Evolutionary conservation across 495 filamentous ascomycete genomes (phyloP).

Genomic region (Aspergillus sclerotiicarbonarius): DNA sequence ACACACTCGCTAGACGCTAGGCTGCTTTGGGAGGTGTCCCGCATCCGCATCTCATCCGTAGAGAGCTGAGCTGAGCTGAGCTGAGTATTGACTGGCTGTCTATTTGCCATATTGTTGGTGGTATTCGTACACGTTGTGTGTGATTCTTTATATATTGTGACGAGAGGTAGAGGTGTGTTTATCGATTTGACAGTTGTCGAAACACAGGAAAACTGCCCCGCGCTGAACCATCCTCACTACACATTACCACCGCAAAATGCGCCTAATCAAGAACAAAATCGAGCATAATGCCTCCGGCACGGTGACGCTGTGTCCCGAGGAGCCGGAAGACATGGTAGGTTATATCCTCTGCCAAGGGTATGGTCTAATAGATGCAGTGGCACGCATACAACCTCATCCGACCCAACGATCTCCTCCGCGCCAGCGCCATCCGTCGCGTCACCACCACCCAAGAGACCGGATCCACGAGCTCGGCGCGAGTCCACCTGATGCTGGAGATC

Average conservation of each 20-base stretch:
- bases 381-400: conserved; percentile 94
- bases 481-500: conserved; percentile 77
- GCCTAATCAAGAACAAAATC: conserved; percentile 69
- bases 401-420: conserved; percentile 72
- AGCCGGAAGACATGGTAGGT: conserved; percentile 91
- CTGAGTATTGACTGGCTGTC: no score
- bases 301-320: conserved; percentile 80
- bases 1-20: conserved; percentile 5
- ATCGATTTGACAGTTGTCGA: no score
- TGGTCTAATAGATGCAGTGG: conserved; percentile 62
- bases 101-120: no score
- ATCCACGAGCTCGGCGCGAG: conserved; percentile 67
- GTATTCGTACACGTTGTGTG: no score
- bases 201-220: no score
- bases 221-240: not conserved
- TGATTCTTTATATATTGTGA: no score
- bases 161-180: no score
- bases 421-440: conserved; percentile 79
- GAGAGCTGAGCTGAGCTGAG: no score
- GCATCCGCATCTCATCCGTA: conserved; percentile 1
- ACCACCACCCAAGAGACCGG: conserved; percentile 68
- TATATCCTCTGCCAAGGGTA: no score
- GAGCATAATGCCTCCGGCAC: conserved; percentile 73
- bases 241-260: conserved; percentile 45
- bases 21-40: conserved; percentile 14